Base-by-base conservation (phyloP, 768 basidiomycete genomes). In the Leccinum uliginosum region DNA sequence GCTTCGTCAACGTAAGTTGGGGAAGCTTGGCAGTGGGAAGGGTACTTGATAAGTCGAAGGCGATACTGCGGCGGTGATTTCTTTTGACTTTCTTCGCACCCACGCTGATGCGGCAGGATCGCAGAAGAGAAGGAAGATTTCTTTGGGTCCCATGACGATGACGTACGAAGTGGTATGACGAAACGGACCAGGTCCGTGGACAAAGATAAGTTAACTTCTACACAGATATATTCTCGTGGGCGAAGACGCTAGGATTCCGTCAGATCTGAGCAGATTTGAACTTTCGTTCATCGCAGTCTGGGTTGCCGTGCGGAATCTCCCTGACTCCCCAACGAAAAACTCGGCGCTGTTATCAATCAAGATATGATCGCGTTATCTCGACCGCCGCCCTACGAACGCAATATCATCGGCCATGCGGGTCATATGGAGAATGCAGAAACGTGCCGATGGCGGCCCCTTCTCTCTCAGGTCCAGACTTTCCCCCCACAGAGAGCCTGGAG, bases 381-480 rank as follows among this genome's bases (percentile, higher is more conserved):
- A 51, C 57, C 40, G 40, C 40, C 40, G 17, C 40, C 40, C n/a
- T 43, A 43, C 40, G 40, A 43, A 43, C 19, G 19, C 19, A 43
- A 43, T n/a, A 38, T 14, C 9, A 59, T 58, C 23, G 24, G 32
- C 19, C 14, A 7, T 49, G 59, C 48, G 56, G 63, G 43, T 63
- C 65, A 21, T 51, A 53, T 56, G 52, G 19, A 55, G 66, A 43
- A 43, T 10, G 34, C 2, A 34, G 34, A 34, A 64, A 62, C 40
- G n/a, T n/a, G 14, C 56, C 56, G 52, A 58, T 29, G 10, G 15
- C 15, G 10, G 15, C 15, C 46, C 32, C 19, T 19, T 11, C 40
- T 43, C n/a, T 19, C 40, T 43, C 40, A 43, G 40, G 40, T 19
- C 40, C 19, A 43, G 19, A 6, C 40, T 19, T 43, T 43, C 19